Evolutionary conservation across 768 basidiomycete genomes (phyloP).

Genomic region (Lentinula lateritia): DNA sequence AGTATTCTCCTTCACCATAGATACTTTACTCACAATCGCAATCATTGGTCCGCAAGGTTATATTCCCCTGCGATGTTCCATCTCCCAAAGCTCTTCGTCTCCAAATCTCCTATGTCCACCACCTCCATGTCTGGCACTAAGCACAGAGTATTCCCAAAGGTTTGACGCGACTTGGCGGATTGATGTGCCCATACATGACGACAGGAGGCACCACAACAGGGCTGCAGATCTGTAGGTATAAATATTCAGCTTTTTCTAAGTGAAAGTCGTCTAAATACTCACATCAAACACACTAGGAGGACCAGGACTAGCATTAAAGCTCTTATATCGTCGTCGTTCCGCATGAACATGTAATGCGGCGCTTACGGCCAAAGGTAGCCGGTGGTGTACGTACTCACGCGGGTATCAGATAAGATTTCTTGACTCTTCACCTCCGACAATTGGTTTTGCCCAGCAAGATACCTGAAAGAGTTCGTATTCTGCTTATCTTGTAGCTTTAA

Average conservation of each 20-base stretch:
- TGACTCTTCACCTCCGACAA: background rate
- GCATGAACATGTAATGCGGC: background rate
- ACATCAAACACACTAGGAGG: conserved; percentile 47
- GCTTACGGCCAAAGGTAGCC: background rate
- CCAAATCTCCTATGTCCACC: conserved; percentile 29
- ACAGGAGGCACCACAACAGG: conserved; percentile 61
- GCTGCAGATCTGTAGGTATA: conserved; percentile 33
- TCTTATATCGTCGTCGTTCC: conserved; percentile 16
- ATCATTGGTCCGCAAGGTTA: no score
- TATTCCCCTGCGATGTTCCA: conserved; percentile 34
- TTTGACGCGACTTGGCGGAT: conserved; percentile 37
- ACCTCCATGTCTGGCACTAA: conserved; percentile 29
- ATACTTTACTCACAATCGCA: no score
- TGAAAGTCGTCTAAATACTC: conserved; percentile 12
- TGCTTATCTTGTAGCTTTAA: background rate
- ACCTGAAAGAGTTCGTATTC: background rate
- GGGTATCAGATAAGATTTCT: background rate
- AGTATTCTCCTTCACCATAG: background rate
- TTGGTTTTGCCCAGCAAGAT: background rate
- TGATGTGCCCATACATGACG: conserved; percentile 58
- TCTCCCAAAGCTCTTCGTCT: conserved; percentile 57
- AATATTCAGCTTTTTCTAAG: background rate
- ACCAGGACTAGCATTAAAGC: conserved; percentile 37
- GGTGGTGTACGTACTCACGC: background rate
- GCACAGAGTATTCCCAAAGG: conserved; percentile 41